Evolutionary conservation across 371 early-diverging fungal genomes (phyloP), one percentile per base, ranked within the genome.

Genomic region (Haplosporangium sp.): DNA sequence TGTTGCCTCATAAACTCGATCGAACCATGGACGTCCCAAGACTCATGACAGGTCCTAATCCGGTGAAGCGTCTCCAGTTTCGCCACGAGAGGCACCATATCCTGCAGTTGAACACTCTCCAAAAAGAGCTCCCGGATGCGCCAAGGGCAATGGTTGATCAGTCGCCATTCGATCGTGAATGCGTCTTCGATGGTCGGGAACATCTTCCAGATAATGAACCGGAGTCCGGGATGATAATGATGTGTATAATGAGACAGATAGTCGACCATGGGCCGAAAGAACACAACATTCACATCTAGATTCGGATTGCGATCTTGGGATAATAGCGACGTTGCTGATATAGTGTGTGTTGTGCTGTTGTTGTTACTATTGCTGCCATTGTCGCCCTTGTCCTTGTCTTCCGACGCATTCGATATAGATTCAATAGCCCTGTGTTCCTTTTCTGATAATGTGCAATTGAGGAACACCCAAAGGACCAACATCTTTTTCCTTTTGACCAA

Each of bases 41-140:
- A 12, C 9, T 79, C 80, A 14, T 79, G 80, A 21, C 80, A 65
- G 21, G 69, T 61, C 50, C 58, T 67, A 63, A 79, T 68, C 37
- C 73, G 55, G 18, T 73, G 65, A 5, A 72, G 62, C 3, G 57
- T 48, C 13, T 56, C 42, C 23, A 79, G 59, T 48, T 55, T 51
- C 0, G 80, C 38, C 3, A 61, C 73, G 16, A 79, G 37, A 0
- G 65, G 48, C 2, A 61, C n/a, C 62, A 79, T 51, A 47, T 69
- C 63, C 62, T 79, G 69, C 20, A 79, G 48, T 18, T 72, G 69
- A n/a, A 79, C 73, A 41, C 64, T 73, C 37, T 79, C 80, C 29
- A 79, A 23, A 40, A 62, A 73, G 1, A 79, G 65, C n/a, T 69
- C 69, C 12, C 80, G 73, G 11, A 79, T 72, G 13, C 69, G 60